A percentile compares a stretch with the other conserved stretches of the same genome.
phyloP scores from a whole-genome alignment of 495 filamentous ascomycete species.

The Schizothecium vesticola region DNA sequence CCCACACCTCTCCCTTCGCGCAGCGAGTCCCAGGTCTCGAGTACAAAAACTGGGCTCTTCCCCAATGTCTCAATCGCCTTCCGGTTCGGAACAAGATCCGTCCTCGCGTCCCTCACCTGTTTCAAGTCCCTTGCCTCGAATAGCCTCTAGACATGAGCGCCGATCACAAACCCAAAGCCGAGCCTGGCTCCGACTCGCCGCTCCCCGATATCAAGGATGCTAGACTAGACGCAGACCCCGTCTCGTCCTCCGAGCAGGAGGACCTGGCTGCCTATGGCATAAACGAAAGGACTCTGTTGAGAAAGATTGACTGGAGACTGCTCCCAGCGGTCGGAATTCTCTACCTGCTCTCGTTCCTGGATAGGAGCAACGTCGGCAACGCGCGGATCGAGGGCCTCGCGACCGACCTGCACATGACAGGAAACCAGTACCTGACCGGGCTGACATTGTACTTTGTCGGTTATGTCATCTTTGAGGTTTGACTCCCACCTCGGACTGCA shows the following conservation, averaged over 20 bases:
- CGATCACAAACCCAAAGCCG: neutral
- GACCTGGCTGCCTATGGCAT: conserved; percentile 26
- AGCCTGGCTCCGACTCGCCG: neutral
- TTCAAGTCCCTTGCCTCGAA: neutral
- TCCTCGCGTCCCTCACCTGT: neutral
- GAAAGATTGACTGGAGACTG: conserved; percentile 60
- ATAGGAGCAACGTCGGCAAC: conserved; percentile 64
- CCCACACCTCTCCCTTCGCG: neutral
- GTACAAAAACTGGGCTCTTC: neutral
- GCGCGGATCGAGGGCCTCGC: conserved; percentile 58
- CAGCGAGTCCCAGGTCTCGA: neutral
- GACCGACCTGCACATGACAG: conserved; percentile 59
- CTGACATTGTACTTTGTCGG: conserved; percentile 72
- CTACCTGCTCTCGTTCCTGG: conserved; percentile 69
- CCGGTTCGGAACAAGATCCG: neutral
- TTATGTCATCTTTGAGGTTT: conserved; percentile 54
- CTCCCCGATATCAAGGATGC: neutral
- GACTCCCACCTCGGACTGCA: too few species aligned
- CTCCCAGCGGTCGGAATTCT: conserved; percentile 63
- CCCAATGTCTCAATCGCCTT: neutral
- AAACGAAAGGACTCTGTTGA: conserved; percentile 57
- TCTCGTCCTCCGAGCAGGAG: conserved; percentile 19
- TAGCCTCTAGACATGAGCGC: neutral
- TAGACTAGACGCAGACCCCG: conserved; percentile 8
- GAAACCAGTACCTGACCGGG: conserved; percentile 65